Evolutionary conservation across 2,329 filamentous ascomycete species (phyloP).

Genomic region (Chaetomiaceae sp.): DNA sequence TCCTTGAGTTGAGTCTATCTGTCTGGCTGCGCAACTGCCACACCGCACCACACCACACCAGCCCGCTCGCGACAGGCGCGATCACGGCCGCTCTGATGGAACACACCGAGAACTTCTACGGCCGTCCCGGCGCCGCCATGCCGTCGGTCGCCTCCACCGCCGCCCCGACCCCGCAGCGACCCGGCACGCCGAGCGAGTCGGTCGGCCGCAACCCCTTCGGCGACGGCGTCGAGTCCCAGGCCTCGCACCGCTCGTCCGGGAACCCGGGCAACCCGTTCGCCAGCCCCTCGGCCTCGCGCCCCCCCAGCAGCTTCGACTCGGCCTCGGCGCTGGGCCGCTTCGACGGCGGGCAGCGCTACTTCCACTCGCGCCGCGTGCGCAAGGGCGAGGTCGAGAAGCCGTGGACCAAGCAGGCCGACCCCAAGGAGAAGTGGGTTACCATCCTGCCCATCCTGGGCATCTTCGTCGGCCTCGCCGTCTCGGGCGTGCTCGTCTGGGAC

Average conservation of each 20-base stretch:
- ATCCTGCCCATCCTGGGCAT: slow-evolving; percentile 72
- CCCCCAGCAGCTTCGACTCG: slow-evolving; percentile 42
- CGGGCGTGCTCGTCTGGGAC: slow-evolving; percentile 69
- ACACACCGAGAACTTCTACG: slow-evolving; percentile 7
- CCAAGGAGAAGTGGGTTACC: slow-evolving; percentile 79
- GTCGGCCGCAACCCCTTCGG: slow-evolving; percentile 35
- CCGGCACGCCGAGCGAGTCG: slow-evolving; percentile 39
- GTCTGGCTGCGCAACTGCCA: too few relatives aligned
- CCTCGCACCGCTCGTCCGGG: slow-evolving; percentile 28
- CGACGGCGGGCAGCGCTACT: slow-evolving; percentile 51
- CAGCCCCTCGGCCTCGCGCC: slow-evolving; percentile 40
- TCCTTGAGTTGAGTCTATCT: too few relatives aligned
- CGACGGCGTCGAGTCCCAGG: slow-evolving; percentile 34
- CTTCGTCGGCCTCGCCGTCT: slow-evolving; percentile 58
- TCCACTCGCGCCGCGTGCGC: slow-evolving; percentile 65
- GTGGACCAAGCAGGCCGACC: slow-evolving; percentile 67
- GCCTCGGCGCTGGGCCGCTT: slow-evolving; percentile 36
- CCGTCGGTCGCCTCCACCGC: slow-evolving; percentile 34
- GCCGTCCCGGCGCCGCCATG: slow-evolving; percentile 4
- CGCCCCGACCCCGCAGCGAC: slow-evolving; percentile 35
- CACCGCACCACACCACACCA: too few relatives aligned
- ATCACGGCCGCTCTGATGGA: slow-evolving; percentile 9
- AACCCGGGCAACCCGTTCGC: slow-evolving; percentile 37
- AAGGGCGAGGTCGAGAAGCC: slow-evolving; percentile 71
- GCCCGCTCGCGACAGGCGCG: background rate